A percentile compares a stretch with the other conserved stretches of the same genome.
phyloP scores from a whole-genome alignment of 441 rosid species.

The Croton setiger region DNA sequence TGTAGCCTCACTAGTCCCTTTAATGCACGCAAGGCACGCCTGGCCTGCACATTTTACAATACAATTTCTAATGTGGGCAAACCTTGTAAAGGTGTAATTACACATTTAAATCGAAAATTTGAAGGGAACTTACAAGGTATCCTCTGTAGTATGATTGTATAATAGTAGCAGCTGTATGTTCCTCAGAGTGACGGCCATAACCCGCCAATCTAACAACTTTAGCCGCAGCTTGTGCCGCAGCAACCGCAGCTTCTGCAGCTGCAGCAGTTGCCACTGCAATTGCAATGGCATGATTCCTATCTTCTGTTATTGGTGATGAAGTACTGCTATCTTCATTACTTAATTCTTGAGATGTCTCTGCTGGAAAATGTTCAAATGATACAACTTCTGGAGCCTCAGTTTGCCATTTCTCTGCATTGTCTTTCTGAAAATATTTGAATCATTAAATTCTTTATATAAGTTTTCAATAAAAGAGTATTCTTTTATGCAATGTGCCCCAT shows the following conservation, averaged over 20 bases:
- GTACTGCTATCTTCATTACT: conserved; percentile 52
- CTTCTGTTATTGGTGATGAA: conserved; percentile 50
- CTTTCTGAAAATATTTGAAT: conserved; percentile 39
- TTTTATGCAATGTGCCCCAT: no score
- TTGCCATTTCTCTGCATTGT: conserved; percentile 53
- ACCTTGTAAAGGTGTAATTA: no score
- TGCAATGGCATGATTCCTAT: conserved; percentile 72
- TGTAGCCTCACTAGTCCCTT: conserved; percentile 93
- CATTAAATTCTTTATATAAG: neutral
- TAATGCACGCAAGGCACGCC: conserved; percentile 88
- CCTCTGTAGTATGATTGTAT: conserved; percentile 86
- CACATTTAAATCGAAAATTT: no score
- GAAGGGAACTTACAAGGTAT: conserved; percentile 52
- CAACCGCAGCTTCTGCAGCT: conserved; percentile 89
- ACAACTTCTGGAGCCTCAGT: conserved; percentile 72
- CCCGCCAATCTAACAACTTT: conserved; percentile 91
- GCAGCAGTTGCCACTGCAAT: conserved; percentile 94
- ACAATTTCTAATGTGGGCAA: neutral
- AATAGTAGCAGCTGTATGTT: conserved; percentile 75
- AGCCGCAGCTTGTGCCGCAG: conserved; percentile 94
- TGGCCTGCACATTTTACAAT: conserved; percentile 42
- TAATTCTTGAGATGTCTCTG: conserved; percentile 71
- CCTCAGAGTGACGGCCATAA: conserved; percentile 62
- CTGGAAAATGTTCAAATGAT: conserved; percentile 78
- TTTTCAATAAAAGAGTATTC: no score